These are phyloP conservation scores for Biscogniauxia mediterranea DNA, from an alignment of 2,329 filamentous ascomycete genomes.

Conservation along the genomic window DNA sequence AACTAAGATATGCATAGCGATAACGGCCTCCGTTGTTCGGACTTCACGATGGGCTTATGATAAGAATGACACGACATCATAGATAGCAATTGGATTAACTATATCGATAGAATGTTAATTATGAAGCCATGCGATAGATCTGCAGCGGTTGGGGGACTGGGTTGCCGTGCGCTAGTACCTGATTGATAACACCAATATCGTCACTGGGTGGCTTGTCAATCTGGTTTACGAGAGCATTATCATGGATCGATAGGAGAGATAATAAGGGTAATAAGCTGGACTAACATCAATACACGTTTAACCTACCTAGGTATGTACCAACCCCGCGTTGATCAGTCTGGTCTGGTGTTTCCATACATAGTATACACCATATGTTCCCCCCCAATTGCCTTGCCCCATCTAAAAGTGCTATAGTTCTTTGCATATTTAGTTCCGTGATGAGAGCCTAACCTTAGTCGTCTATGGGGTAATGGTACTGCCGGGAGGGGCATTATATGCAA, in stretches of 20 bases:
- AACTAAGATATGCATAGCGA: constrained; percentile 11
- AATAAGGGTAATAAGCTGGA: not conserved
- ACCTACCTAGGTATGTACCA: not conserved
- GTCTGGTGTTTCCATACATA: not conserved
- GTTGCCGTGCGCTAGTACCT: constrained; percentile 12
- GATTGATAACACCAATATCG: constrained; percentile 20
- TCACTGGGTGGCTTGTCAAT: constrained; percentile 23
- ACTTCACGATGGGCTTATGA: constrained; percentile 8
- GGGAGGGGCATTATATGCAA: no score
- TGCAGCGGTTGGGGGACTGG: constrained; percentile 6
- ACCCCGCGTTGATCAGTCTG: not conserved
- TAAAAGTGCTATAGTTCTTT: not conserved
- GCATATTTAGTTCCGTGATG: not conserved
- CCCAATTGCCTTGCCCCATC: not conserved
- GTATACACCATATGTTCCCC: not conserved
- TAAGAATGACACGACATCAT: constrained; percentile 16
- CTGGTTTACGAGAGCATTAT: constrained; percentile 21
- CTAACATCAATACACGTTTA: not conserved
- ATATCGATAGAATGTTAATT: constrained; percentile 5
- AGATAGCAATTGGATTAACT: constrained; percentile 13
- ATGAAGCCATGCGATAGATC: constrained; percentile 2
- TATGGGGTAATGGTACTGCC: no score
- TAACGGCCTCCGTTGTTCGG: constrained; percentile 24
- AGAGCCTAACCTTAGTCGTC: not conserved
- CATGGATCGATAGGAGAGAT: constrained; percentile 3